Evolutionary conservation across 2,329 filamentous ascomycete genomes (phyloP).

Genomic region (Pseudogymnoascus sp.): DNA sequence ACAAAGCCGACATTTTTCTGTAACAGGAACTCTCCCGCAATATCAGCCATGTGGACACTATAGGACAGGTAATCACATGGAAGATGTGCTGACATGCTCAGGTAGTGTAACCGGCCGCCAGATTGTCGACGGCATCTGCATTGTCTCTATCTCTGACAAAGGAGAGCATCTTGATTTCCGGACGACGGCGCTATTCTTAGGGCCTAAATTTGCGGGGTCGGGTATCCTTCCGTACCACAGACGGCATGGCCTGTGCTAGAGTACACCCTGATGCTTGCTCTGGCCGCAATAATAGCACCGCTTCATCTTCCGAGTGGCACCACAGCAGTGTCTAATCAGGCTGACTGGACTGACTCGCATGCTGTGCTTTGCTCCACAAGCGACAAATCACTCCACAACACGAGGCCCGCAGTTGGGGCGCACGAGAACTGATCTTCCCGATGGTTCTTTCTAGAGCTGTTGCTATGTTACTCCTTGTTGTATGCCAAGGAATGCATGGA

Average conservation of each 20-base stretch:
- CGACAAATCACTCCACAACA: slow-evolving; percentile 6
- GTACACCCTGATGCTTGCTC: neutral
- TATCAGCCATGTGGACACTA: neutral
- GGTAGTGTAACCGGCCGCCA: neutral
- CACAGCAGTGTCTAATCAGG: neutral
- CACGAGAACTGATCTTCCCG: slow-evolving; percentile 3
- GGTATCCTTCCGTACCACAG: slow-evolving; percentile 4
- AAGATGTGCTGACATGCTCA: neutral
- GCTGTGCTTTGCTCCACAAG: neutral
- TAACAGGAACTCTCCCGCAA: neutral
- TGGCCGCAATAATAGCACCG: neutral
- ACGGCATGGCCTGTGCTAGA: slow-evolving; percentile 2
- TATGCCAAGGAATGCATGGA: neutral
- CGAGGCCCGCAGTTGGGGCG: neutral
- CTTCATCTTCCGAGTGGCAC: slow-evolving; percentile 4
- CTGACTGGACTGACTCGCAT: slow-evolving; percentile 4
- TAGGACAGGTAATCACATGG: neutral
- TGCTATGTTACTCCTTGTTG: neutral
- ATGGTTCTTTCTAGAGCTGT: neutral
- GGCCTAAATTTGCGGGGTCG: neutral
- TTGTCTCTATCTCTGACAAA: neutral
- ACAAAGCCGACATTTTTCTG: neutral
- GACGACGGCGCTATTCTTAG: slow-evolving; percentile 5
- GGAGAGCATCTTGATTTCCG: neutral
- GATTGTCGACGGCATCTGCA: neutral